Evolutionary conservation across 371 early-diverging fungal genomes (phyloP).

Genomic region (Mortierella sp.): DNA sequence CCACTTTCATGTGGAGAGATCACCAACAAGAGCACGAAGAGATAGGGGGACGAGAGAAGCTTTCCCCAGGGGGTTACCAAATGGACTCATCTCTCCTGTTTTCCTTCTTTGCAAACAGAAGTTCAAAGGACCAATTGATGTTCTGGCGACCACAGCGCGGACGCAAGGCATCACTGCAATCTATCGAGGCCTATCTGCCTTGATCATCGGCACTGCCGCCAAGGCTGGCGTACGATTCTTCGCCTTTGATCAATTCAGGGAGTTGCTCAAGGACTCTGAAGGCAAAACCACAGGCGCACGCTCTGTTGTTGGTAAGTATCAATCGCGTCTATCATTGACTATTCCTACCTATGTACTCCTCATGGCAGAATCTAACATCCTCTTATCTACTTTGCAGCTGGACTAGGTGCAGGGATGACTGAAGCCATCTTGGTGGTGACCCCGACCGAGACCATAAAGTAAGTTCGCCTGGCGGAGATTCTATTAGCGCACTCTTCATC

Average conservation of each 20-base stretch:
- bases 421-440: slow-evolving; percentile 90
- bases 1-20: no score
- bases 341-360: background rate
- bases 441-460: slow-evolving; percentile 94
- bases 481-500: background rate
- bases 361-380: no score
- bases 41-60: no score
- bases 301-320: slow-evolving; percentile 63
- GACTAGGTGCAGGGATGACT: slow-evolving; percentile 89
- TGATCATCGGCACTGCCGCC: slow-evolving; percentile 89
- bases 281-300: slow-evolving; percentile 75
- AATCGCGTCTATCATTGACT: background rate
- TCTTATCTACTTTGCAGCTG: slow-evolving; percentile 61
- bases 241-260: slow-evolving; percentile 87
- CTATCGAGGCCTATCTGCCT: slow-evolving; percentile 86
- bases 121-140: slow-evolving; percentile 85
- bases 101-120: slow-evolving; percentile 1
- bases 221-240: slow-evolving; percentile 94
- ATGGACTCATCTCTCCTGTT: no score
- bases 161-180: slow-evolving; percentile 76
- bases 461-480: slow-evolving; percentile 28
- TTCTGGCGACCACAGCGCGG: slow-evolving; percentile 70
- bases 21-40: no score
- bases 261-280: slow-evolving; percentile 72
- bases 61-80: no score